Base-by-base conservation (phyloP, 352 stramenopile species). In the Phytophthora fragariaefolia region DNA sequence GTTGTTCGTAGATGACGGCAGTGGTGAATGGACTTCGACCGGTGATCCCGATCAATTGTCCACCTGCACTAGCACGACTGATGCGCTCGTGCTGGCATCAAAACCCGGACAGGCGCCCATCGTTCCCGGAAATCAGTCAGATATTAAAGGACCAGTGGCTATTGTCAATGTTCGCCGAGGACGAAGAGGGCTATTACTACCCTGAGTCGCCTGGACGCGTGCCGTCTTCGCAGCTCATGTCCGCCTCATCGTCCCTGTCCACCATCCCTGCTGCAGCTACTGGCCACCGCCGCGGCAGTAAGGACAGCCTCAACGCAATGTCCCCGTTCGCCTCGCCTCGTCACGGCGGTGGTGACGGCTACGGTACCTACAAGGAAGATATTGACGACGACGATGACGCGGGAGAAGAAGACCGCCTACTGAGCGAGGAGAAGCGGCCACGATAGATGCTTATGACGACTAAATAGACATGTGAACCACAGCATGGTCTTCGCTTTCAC, bases 11-110 rank as follows among this genome's bases (percentile, higher is more conserved):
- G 85, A 96, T 96, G 87, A 94, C 87, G 17, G 87, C 87, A 9
- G 87, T 96, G 0, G 87, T 96, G 58, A 96, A 93, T 66, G 87
- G 87, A 20, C 74, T 96, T 49, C 82, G 87, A 15, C 87, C 87
- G 0, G 87, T 96, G 26, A 96, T 96, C 58, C 83, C 87, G 3
- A 90, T 96, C 48, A 89, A 80, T 54, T 96, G 85, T 61, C 87
- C 87, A 6, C 85, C 87, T 1, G 79, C 82, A 9, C 71, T 96
- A 18, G 85, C 86, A 18, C 79, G 83, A 2, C 66, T 96, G n/a
- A 96, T 96, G 87, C 77, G 84, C 12, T 81, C 82, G 23, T 96
- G 87, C 62, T 96, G 87, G 87, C 84, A 96, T 49, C 77, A 87
- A 48, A 91, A 83, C 50, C 75, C 87, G 27, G 77, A 90, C 40